Evolutionary conservation across 345 rosid species (phyloP), one percentile per base, ranked within the genome.

Genomic region (Aegle marmelos): DNA sequence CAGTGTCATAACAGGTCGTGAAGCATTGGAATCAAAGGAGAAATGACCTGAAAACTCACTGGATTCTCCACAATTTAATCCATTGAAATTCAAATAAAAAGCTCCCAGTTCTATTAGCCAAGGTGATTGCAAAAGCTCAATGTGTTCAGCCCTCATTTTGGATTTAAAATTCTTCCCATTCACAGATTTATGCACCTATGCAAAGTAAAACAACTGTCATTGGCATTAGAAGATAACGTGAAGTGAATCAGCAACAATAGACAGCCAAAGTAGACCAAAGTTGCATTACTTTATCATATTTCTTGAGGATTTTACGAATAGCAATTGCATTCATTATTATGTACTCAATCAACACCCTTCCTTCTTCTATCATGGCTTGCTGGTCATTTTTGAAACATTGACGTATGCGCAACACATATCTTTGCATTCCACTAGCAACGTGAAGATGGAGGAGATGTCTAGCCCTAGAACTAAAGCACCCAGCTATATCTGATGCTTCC

Each of bases 21-120:
- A 79, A 9, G 85, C 86, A 64, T 81, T 82, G 66, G 90, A 85
- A 39, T 90, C 86, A 81, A 90, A 92, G 2, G 89, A 90, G 82
- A 91, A 93, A 16, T 80, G 84, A 16, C 90, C 88, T 68, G 86
- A 89, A 39, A 79, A 85, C 64, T 83, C 84, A 24, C 83, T 80
- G 78, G 82, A 79, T 37, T 86, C 89, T 73, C 73, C 87, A 77
- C 79, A 74, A 16, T 89, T 86, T 63, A 87, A 84, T 10, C 87
- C 92, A 75, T 80, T 62, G 41, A 86, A 88, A 82, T 96, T 93
- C 81, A 96, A 85, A 80, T 78, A 90, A 79, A 96, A 91, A 34
- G 95, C 99, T 78, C 98, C 99, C 79, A 96, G 80, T 81, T 96
- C 99, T 73, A 95, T 86, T 39, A 96, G 85, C 99, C 98, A 96